Evolutionary conservation across 2,329 filamentous ascomycete genomes (phyloP).

Genomic region (Mariannaea elegans): DNA sequence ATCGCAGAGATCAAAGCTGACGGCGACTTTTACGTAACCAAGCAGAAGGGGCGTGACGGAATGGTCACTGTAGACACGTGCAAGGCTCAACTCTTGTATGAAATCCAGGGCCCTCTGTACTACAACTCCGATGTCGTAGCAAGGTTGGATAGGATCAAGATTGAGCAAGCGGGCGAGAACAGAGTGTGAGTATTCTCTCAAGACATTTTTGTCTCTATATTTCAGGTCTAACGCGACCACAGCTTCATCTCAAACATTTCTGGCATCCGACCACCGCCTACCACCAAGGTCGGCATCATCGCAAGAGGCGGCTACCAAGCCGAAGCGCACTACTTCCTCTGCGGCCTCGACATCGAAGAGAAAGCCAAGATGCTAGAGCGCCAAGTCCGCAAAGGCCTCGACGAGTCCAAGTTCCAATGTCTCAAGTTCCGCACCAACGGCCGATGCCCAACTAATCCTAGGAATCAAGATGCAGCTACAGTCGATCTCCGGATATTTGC

Average conservation of each 20-base stretch:
- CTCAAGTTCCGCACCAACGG: slow-evolving; percentile 47
- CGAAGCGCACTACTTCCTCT: slow-evolving; percentile 51
- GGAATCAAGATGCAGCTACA: slow-evolving; percentile 53
- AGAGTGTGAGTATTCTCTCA: slow-evolving; percentile 29
- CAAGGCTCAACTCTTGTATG: slow-evolving; percentile 49
- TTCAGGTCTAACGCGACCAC: background rate
- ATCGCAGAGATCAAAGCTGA: slow-evolving; percentile 42
- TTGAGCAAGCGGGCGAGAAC: slow-evolving; percentile 54
- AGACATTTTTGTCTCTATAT: no score
- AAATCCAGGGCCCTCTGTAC: slow-evolving; percentile 51
- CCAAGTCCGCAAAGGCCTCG: background rate
- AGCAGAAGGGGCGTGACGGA: slow-evolving; percentile 43
- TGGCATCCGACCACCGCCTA: slow-evolving; percentile 28
- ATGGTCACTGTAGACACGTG: slow-evolving; percentile 42
- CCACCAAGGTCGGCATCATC: slow-evolving; percentile 46
- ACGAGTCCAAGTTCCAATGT: slow-evolving; percentile 45
- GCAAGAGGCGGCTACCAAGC: slow-evolving; percentile 52
- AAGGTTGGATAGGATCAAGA: slow-evolving; percentile 46
- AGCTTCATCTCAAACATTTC: slow-evolving; percentile 7
- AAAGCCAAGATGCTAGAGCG: slow-evolving; percentile 42
- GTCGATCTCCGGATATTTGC: slow-evolving; percentile 55
- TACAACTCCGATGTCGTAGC: slow-evolving; percentile 51
- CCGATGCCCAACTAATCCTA: slow-evolving; percentile 45
- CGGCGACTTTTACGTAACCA: slow-evolving; percentile 45
- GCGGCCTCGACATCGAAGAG: slow-evolving; percentile 49